Evolutionary conservation across 176 grass and related monocot genomes (phyloP), one percentile per base, ranked within the genome.

Genomic region (Musa beccarii): DNA sequence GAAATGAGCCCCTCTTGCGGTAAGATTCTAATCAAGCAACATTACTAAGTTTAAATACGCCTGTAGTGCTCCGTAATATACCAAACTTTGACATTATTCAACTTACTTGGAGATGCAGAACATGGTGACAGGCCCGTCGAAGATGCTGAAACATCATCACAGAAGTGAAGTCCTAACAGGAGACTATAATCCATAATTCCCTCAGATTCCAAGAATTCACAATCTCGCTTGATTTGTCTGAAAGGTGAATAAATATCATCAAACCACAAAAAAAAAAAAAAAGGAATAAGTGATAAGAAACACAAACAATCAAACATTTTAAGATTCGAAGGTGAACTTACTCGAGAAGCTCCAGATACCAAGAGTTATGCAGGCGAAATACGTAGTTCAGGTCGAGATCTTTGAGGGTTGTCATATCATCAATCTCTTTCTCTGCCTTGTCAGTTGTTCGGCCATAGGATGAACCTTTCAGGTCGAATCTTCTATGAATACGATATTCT

Each of bases 121-220:
- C 19, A 62, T 76, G 74, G 24, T 49, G 74, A 76, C 11, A 62
- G 56, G 29, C 74, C 14, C 9, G 56, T 51, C 19, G 9, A 61
- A 50, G 56, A 51, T 62, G 74, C 21, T 1, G 34, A 76, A 63
- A 63, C 19, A n/a, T 63, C 55, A 81, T 92, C 90, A 55, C 83
- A 76, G 70, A 97, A 97, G 68, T 97, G 93, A 84, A 97, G 76
- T 81, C 93, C 93, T 1, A 97, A 84, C 74, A 97, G 86, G 75
- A 97, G 87, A 71, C 93, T 97, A 67, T 97, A 97, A 80, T 97
- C 93, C 93, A 97, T 97, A 52, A 97, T 97, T 20, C 90, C 81
- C 75, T 90, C 90, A 0, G 83, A 81, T 79, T 97, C 93, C 81
- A 97, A 80, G 74, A 97, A 97, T 26, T 89, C 86, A 17, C 93